phyloP scores from a whole-genome alignment of 2,329 filamentous ascomycete species.

The Penicillium sp. region DNA sequence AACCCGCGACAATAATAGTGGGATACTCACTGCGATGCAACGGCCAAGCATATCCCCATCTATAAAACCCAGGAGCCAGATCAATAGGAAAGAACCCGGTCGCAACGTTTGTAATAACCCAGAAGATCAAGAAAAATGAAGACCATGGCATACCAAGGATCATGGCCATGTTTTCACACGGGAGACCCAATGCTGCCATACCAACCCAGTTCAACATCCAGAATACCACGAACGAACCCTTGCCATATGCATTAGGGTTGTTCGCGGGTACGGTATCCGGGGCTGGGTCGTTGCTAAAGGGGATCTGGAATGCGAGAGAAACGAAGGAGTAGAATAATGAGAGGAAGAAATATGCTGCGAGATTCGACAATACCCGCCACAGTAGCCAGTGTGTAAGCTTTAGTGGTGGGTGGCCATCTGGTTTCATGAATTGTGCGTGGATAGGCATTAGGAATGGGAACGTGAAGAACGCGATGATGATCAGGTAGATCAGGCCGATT shows the following conservation, averaged over 20 bases:
- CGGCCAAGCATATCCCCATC: constrained; percentile 61
- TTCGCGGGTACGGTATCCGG: constrained; percentile 42
- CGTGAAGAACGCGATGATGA: constrained; percentile 63
- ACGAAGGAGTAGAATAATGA: constrained; percentile 61
- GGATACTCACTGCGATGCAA: constrained; percentile 49
- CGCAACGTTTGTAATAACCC: constrained; percentile 61
- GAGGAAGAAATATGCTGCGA: constrained; percentile 56
- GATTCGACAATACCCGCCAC: constrained; percentile 55
- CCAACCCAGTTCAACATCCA: constrained; percentile 61
- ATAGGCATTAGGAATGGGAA: constrained; percentile 62
- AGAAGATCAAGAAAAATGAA: constrained; percentile 61
- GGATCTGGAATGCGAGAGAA: constrained; percentile 58
- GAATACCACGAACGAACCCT: constrained; percentile 57
- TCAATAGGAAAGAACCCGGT: constrained; percentile 58
- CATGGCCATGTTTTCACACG: constrained; percentile 62
- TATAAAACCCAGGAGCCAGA: constrained; percentile 55
- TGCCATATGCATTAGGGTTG: constrained; percentile 53
- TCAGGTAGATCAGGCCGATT: constrained; percentile 62
- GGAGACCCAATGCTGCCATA: constrained; percentile 59
- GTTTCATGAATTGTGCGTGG: constrained; percentile 54
- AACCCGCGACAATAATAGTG: constrained; percentile 1
- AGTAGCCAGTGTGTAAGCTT: constrained; percentile 55
- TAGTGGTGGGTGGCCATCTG: constrained; percentile 50
- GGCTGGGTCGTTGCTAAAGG: constrained; percentile 50
- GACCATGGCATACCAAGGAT: constrained; percentile 58